Percentiles rank a stretch among this genome's conserved stretches.
Conservation (phyloP, 139 green algal genomes). For the Coelastrella sp. region DNA sequence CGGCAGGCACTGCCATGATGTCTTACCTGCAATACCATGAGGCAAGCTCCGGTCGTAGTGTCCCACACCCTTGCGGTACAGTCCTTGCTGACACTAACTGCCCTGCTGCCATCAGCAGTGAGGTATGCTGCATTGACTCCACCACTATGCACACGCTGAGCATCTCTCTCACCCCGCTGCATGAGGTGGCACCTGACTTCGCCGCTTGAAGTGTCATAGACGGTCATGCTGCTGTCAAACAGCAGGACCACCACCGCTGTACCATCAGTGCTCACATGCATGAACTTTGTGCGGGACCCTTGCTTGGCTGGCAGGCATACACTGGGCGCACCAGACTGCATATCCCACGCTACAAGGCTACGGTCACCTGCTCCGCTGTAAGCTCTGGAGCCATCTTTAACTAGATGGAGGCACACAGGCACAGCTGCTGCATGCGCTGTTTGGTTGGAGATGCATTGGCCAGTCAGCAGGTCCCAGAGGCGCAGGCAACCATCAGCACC, state of each 20-base stretch:
- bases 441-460: slow-evolving; percentile 24
- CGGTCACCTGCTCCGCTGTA: slow-evolving; percentile 30
- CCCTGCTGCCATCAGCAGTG: slow-evolving; percentile 50
- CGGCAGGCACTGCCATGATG: too few species aligned
- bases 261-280: slow-evolving; percentile 67
- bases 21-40: slow-evolving; percentile 50
- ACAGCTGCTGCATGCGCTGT: slow-evolving; percentile 34
- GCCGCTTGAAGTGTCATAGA: slow-evolving; percentile 73
- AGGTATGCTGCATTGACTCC: slow-evolving; percentile 74
- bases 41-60: slow-evolving; percentile 51
- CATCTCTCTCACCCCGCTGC: slow-evolving; percentile 58
- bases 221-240: slow-evolving; percentile 71
- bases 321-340: neutral
- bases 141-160: slow-evolving; percentile 62
- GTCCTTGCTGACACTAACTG: slow-evolving; percentile 74
- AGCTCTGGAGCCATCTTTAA: neutral
- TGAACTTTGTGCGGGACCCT: slow-evolving; percentile 68
- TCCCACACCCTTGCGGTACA: slow-evolving; percentile 74
- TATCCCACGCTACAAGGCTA: slow-evolving; percentile 2
- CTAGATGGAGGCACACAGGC: slow-evolving; percentile 13
- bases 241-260: slow-evolving; percentile 55
- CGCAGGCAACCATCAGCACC: slow-evolving; percentile 51
- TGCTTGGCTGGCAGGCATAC: slow-evolving; percentile 56
- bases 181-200: slow-evolving; percentile 66
- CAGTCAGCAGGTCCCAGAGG: slow-evolving; percentile 48